phyloP scores from a whole-genome alignment of 352 stramenopile species.

The Aphanomyces euteiches region DNA sequence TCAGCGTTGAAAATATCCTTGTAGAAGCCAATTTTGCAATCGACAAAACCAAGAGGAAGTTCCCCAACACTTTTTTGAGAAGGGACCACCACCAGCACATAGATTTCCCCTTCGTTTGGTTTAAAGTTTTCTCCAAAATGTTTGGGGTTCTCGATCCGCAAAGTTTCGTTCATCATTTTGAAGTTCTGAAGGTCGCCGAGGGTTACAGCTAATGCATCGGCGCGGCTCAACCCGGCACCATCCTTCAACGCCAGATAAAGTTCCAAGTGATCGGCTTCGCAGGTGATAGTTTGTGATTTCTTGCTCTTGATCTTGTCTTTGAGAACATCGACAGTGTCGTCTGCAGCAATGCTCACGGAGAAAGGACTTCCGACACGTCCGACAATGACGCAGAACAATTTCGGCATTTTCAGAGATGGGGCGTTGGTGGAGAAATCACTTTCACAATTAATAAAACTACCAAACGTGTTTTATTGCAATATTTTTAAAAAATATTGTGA shows the following conservation, averaged over 20 bases:
- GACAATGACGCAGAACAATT: neutral
- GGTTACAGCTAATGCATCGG: neutral
- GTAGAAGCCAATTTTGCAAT: constrained; percentile 4
- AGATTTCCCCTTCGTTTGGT: neutral
- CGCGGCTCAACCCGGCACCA: neutral
- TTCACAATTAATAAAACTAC: too few relatives aligned
- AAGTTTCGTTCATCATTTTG: constrained; percentile 2
- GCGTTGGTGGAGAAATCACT: too few relatives aligned
- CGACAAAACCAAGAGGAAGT: neutral
- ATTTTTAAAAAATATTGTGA: too few relatives aligned
- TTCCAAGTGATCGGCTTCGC: neutral
- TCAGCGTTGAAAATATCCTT: constrained; percentile 1
- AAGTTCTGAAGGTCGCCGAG: constrained; percentile 1
- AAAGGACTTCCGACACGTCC: neutral
- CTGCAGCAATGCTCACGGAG: neutral
- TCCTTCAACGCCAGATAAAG: constrained; percentile 5
- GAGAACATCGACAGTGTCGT: neutral
- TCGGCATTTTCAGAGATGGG: neutral
- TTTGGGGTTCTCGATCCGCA: neutral
- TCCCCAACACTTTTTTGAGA: constrained; percentile 1
- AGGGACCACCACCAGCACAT: neutral
- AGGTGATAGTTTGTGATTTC: neutral
- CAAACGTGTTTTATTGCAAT: too few relatives aligned
- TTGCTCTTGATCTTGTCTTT: constrained; percentile 2
- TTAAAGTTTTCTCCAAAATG: neutral